Evolutionary conservation across 2,329 filamentous ascomycete genomes (phyloP), one percentile per base, ranked within the genome.

Genomic region (Verticillium albo-atrum): DNA sequence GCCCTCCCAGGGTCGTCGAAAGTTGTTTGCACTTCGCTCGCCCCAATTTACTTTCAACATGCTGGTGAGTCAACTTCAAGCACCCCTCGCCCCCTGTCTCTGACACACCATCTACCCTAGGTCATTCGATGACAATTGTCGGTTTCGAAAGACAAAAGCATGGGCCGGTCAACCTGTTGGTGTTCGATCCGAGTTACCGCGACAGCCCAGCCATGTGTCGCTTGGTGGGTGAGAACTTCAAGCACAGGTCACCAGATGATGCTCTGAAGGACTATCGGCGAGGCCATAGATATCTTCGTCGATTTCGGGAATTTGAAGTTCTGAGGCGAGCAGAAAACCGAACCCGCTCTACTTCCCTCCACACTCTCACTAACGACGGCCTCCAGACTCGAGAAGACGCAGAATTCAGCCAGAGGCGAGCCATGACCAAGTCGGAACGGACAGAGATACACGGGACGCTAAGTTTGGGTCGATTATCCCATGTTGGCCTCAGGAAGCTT

Each of bases 41-140:
- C 94, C 42, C 93, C 95, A 0, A 88, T 98, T 47, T 98, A 97
- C 73, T 87, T 97, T 62, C 94, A 98, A 70, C 91, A 95, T 66
- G 86, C 87, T 64, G 89, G 87, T 86, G 76, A 60, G 72, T 63
- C 30, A 54, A 7, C 28, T 17, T 27, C 42, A n/a, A n/a, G 2
- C 1, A 23, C 20, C 7, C 42, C 20, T 9, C 25, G 6, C 14
- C 17, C 9, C 9, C n/a, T 25, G 7, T 3, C 5, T 47, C 42
- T 47, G 20, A 47, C 10, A 23, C 20, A 20, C 3, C 10, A 12
- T n/a, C 42, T 7, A 15, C 25, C 30, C 35, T 27, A 82, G 91
- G 92, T 3, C 94, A 98, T 72, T 97, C 93, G 1, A 81, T 97
- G 78, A 96, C 92, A 1, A 92, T 98, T 56, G 80, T 98, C 58